These are phyloP conservation scores for Fusarium sacchari DNA, from an alignment of 2,329 filamentous ascomycete species.

Conservation along the genomic window DNA sequence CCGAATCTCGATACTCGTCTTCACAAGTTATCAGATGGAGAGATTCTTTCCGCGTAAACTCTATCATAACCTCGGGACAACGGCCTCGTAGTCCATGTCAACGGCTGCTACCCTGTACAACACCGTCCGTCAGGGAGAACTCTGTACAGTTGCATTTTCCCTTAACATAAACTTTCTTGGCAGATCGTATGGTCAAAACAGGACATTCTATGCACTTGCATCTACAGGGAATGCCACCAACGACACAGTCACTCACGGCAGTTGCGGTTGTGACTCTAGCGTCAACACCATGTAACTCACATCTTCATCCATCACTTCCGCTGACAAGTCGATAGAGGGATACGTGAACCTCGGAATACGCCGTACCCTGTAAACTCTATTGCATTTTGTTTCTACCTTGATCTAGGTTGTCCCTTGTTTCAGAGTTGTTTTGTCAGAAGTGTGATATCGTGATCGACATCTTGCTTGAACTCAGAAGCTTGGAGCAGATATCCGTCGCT, in stretches of 20 bases:
- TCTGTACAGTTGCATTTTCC: neutral
- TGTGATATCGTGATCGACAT: constrained; percentile 1
- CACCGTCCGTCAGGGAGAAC: neutral
- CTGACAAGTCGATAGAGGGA: neutral
- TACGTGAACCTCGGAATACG: neutral
- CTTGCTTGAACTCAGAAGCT: neutral
- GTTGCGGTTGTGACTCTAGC: neutral
- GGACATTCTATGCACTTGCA: neutral
- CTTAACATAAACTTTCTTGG: neutral
- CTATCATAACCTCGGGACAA: neutral
- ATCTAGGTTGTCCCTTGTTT: constrained; percentile 14
- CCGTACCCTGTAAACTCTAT: neutral
- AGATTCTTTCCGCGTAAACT: neutral
- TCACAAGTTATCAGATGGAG: neutral
- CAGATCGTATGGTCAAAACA: neutral
- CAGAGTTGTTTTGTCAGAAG: neutral
- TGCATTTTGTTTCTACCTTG: neutral
- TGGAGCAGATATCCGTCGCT: neutral
- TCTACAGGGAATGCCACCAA: neutral
- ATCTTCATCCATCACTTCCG: neutral
- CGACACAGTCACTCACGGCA: constrained; percentile 1
- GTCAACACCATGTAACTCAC: neutral
- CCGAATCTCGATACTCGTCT: neutral
- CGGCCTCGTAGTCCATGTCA: neutral
- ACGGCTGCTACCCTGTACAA: constrained; percentile 11